These are phyloP conservation scores for Exsudoporus frostii DNA, from an alignment of 768 basidiomycete genomes.

Conservation along the genomic window DNA sequence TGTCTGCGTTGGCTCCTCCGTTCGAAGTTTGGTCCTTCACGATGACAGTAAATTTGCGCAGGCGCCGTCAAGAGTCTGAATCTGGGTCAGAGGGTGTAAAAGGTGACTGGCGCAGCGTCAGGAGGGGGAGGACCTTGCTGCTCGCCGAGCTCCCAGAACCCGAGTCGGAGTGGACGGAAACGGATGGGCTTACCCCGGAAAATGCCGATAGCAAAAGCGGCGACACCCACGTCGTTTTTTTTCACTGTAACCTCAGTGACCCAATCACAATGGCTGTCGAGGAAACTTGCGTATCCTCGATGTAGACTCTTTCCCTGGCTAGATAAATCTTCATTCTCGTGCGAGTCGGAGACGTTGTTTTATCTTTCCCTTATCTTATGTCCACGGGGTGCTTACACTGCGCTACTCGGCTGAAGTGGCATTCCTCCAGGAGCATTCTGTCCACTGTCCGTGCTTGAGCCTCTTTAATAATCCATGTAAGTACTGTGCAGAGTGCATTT, in stretches of 20 bases:
- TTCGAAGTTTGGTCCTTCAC: too few species aligned
- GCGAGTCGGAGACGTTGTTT: background rate
- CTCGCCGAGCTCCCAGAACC: too few species aligned
- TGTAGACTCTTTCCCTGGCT: constrained; percentile 34
- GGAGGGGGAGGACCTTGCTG: too few species aligned
- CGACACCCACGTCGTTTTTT: too few species aligned
- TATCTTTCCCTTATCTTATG: background rate
- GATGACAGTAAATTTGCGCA: too few species aligned
- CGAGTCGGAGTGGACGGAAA: too few species aligned
- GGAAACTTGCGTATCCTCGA: constrained; percentile 9
- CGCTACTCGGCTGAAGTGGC: constrained; percentile 4
- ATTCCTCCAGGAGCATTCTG: background rate
- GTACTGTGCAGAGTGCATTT: background rate
- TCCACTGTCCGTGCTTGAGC: background rate
- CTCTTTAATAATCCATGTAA: constrained; percentile 5
- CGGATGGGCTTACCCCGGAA: background rate
- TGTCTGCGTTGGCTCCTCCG: too few species aligned
- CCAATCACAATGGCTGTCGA: constrained; percentile 32
- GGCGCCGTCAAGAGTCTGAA: too few species aligned
- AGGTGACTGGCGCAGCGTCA: too few species aligned
- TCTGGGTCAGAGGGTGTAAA: too few species aligned
- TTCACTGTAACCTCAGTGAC: background rate
- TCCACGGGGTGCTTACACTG: background rate
- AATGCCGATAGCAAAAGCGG: background rate
- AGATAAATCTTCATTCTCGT: constrained; percentile 20